phyloP scores from a whole-genome alignment of 2,329 filamentous ascomycete genomes.

The Thielaviopsis euricoi region DNA sequence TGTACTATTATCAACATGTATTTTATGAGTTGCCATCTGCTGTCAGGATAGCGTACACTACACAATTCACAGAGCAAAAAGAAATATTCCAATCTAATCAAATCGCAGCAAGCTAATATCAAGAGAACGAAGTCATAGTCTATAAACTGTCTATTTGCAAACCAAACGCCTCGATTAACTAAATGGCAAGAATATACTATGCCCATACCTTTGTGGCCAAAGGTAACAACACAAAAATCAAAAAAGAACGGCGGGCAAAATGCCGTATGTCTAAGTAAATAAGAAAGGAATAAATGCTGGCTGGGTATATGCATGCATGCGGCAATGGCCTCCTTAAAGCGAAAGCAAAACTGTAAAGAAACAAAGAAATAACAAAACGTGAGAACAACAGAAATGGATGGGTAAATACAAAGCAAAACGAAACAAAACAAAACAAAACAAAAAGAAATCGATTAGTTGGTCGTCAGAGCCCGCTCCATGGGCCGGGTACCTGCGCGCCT shows the following conservation, averaged over 20 bases:
- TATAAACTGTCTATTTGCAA: not conserved
- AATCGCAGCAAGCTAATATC: not conserved
- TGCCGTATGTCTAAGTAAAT: not conserved
- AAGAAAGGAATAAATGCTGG: not conserved
- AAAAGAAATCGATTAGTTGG: not conserved
- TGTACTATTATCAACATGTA: slow-evolving; percentile 11
- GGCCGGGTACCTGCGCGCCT: not conserved
- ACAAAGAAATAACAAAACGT: not conserved
- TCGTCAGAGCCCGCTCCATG: slow-evolving; percentile 5
- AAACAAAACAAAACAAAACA: not conserved
- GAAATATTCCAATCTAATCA: not conserved
- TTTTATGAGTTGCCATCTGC: slow-evolving; percentile 6
- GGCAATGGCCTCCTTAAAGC: not conserved
- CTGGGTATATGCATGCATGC: not conserved
- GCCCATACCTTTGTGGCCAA: no score
- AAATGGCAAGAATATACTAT: no score
- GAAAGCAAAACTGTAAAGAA: not conserved
- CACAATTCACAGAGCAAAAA: not conserved
- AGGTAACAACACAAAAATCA: not conserved
- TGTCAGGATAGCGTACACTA: not conserved
- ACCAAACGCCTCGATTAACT: no score
- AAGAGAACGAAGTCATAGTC: not conserved
- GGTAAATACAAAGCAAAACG: no score
- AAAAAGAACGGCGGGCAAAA: not conserved
- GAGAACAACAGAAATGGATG: not conserved